Base-by-base conservation (phyloP, 257 asterid species). In the Vinca minor region DNA sequence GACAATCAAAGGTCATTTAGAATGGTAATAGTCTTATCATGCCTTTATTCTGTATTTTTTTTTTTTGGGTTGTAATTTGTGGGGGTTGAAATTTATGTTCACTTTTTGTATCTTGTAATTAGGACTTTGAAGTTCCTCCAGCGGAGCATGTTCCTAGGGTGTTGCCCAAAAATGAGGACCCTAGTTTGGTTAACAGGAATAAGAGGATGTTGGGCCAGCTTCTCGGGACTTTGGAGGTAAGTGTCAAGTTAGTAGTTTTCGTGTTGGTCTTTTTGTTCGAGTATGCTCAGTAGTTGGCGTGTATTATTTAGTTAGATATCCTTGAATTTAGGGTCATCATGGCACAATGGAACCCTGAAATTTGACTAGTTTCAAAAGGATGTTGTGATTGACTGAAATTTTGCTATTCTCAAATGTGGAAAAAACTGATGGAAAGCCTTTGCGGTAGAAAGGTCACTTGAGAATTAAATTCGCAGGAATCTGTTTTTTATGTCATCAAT, bases 171-270 rank as follows among this genome's bases (percentile, higher is more conserved):
- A 57, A 87, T 65, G 99, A 93, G 81, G 99, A 89, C 76, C 97
- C 99, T 53, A 87, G 83, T 70, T 73, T 87, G 82, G 89, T 93
- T 64, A 84, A 83, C 80, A 84, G 97, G 84, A 93, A 93, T 77
- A 87, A 77, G 81, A 87, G 99, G 92, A 93, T 93, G 95, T 67
- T 93, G 71, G 97, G 97, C 53, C 99, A 87, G 83, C 97, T 89
- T 73, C 85, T 89, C 54, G 97, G 99, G 67, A 93, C 97, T n/a
- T 81, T 89, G 70, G 99, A 89, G 95, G 97, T 87, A 75, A n/a
- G n/a, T n/a, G n/a, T n/a, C n/a, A 21, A 65, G 67, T 29, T 42
- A n/a, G 45, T 47, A 21, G 39, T 4, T 68, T 35, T 35, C 65
- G 50, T 31, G 25, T 63, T 63, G 23, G 46, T 55, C 47, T 59